Evolutionary conservation across 2,329 filamentous ascomycete species (phyloP), one percentile per base, ranked within the genome.

Genomic region (Alternaria sp.): DNA sequence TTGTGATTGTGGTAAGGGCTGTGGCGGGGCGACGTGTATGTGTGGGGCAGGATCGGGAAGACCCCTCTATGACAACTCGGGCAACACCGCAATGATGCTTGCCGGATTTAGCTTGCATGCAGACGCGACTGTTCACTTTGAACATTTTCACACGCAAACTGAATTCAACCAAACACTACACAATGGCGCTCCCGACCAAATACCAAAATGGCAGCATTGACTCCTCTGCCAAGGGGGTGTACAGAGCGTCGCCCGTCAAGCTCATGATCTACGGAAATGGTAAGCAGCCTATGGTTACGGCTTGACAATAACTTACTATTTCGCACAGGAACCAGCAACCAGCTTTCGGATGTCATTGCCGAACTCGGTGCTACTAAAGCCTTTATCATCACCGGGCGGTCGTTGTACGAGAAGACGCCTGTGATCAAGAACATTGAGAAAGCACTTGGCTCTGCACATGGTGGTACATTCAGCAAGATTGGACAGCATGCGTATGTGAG

Each of bases 361-460:
- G 74, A 78, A 59, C 68, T 78, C 9, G 75, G 76, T 16, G 71
- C 73, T 28, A 74, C 84, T 6, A 85, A 85, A 72, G 85, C 85
- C 0, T 87, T 86, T 71, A 84, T 87, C 64, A 81, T 87, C 41
- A 87, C 85, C 2, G 85, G 84, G 18, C 78, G 74, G 30, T 86
- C 85, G 1, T 79, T 87, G 1, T 83, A 83, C 28, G 84, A 78
- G 57, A 87, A 85, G 70, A 87, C 85, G 0, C 76, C 80, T 1
- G 79, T 87, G 11, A 83, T 87, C 69, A 82, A 83, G 62, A 76
- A 83, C 30, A 81, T 87, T 10, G 84, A 87, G 73, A 74, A 80
- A 40, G 74, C 82, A 4, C 76, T 87, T 4, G 81, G 80, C 14
- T 64, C 75, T 14, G 75, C 79, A 11, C 83, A 86, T 67, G 85